Evolutionary conservation across 2,329 filamentous ascomycete species (phyloP).

Genomic region (Diaporthe sp.): DNA sequence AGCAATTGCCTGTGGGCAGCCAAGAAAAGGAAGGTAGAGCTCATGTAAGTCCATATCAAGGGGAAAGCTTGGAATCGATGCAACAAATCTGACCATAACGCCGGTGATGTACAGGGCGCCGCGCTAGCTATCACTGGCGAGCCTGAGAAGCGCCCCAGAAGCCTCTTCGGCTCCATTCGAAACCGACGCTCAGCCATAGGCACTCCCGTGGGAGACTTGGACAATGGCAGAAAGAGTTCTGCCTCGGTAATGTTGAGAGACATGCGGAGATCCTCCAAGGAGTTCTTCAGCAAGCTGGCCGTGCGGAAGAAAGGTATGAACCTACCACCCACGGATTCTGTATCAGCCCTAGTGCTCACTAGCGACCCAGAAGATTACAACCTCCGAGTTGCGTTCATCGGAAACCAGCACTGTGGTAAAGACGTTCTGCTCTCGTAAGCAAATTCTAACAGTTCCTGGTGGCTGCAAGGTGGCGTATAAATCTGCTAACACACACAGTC

Average conservation of each 20-base stretch:
- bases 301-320: background rate
- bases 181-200: conserved; percentile 10
- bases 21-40: background rate
- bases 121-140: background rate
- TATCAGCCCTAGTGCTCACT: background rate
- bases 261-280: conserved; percentile 11
- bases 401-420: conserved; percentile 17
- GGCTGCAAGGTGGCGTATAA: background rate
- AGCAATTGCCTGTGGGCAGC: background rate
- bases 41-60: background rate
- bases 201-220: background rate
- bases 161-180: conserved; percentile 18
- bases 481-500: background rate
- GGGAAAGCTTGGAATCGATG: background rate
- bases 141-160: conserved; percentile 1
- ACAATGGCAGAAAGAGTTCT: conserved; percentile 31
- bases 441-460: no score
- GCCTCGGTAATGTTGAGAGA: conserved; percentile 11
- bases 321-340: background rate
- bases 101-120: conserved; percentile 4
- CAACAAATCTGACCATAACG: background rate
- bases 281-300: conserved; percentile 9
- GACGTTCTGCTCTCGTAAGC: background rate
- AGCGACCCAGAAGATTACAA: background rate
- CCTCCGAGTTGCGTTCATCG: conserved; percentile 1